Percentiles rank a stretch among this genome's conserved stretches.
Conservation (phyloP, 164 flowering plant species). For the Cinnamomum micranthum region DNA sequence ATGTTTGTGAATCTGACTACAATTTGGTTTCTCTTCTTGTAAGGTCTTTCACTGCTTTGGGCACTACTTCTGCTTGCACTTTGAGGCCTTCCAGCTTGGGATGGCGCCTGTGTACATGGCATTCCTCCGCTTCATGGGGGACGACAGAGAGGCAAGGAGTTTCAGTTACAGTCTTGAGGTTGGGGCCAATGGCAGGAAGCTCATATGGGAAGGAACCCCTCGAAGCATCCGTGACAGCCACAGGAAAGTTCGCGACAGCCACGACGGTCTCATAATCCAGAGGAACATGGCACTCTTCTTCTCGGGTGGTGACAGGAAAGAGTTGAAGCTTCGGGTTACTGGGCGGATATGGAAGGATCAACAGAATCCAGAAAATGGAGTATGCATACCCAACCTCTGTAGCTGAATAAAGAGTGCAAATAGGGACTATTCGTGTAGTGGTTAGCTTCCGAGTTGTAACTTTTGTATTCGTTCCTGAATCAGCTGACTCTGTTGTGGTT, state of each 20-base stretch:
- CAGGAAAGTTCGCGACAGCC: constrained; percentile 54
- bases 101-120: constrained; percentile 74
- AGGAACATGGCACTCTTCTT: constrained; percentile 58
- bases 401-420: constrained; percentile 33
- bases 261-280: constrained; percentile 58
- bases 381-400: constrained; percentile 67
- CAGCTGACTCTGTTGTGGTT: neutral
- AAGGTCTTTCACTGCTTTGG: constrained; percentile 64
- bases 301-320: constrained; percentile 57
- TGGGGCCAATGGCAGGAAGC: constrained; percentile 52
- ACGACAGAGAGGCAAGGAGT: constrained; percentile 47
- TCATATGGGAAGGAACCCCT: constrained; percentile 59
- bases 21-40: constrained; percentile 1
- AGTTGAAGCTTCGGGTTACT: constrained; percentile 53
- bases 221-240: constrained; percentile 64
- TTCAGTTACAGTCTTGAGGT: constrained; percentile 55
- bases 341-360: constrained; percentile 65
- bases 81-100: constrained; percentile 62
- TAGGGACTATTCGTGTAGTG: neutral
- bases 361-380: constrained; percentile 41
- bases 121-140: constrained; percentile 69
- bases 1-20: no score
- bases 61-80: constrained; percentile 55
- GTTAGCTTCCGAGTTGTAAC: neutral
- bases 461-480: neutral